phyloP scores from a whole-genome alignment of 371 early-diverging fungal species.

The Nematocida sp. region DNA sequence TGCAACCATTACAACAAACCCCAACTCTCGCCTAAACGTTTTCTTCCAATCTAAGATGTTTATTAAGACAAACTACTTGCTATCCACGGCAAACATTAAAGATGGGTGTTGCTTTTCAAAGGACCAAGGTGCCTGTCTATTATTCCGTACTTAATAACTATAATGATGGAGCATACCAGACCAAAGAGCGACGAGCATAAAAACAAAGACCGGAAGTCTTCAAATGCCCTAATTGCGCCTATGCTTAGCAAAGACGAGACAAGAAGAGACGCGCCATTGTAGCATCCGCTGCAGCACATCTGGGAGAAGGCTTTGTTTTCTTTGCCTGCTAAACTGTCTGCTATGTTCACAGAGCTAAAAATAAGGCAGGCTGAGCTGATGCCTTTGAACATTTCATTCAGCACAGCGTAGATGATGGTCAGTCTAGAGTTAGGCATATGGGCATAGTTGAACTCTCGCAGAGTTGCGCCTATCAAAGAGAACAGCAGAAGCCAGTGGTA shows the following conservation, averaged over 20 bases:
- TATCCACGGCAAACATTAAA: background rate
- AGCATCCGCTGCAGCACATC: slow-evolving; percentile 41
- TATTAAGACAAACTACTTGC: background rate
- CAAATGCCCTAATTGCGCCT: background rate
- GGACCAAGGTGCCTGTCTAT: slow-evolving; percentile 6
- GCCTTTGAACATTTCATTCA: slow-evolving; percentile 37
- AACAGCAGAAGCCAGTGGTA: slow-evolving; percentile 44
- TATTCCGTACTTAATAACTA: slow-evolving; percentile 41
- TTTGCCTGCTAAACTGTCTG: slow-evolving; percentile 11
- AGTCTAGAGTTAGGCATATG: background rate
- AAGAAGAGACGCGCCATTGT: slow-evolving; percentile 43
- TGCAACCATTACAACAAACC: background rate
- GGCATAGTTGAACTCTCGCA: slow-evolving; percentile 48
- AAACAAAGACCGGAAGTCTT: slow-evolving; percentile 47
- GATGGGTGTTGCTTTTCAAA: background rate
- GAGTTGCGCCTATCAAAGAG: slow-evolving; percentile 28
- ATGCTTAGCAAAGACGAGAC: slow-evolving; percentile 38
- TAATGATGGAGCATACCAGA: slow-evolving; percentile 7
- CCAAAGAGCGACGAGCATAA: slow-evolving; percentile 32
- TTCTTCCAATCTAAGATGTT: background rate
- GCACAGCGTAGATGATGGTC: slow-evolving; percentile 6
- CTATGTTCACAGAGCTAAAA: slow-evolving; percentile 48
- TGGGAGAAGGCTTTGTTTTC: slow-evolving; percentile 42
- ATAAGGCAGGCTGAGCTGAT: slow-evolving; percentile 44
- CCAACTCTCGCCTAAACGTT: background rate